Base-by-base conservation (phyloP, 2,329 filamentous ascomycete species). In the Diplodia mutila region DNA sequence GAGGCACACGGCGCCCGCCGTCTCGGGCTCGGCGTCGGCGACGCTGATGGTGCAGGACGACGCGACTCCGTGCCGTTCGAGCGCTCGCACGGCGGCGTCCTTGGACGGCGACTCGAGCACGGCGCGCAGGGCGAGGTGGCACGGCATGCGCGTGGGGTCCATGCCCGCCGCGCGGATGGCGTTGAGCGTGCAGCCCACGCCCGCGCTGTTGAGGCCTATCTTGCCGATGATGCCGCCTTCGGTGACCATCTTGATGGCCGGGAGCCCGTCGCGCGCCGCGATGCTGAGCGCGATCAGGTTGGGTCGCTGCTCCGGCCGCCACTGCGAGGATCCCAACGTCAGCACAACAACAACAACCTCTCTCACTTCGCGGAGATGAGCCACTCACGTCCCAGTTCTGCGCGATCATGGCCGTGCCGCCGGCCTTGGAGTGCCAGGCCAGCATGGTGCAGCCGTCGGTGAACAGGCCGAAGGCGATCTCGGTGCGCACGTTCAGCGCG, bases 211-310 rank as follows among this genome's bases (percentile, higher is more conserved):
- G 70, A 90, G 80, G 0, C 89, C 89, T 25, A 90, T 89, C 75
- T 91, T 91, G 16, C 87, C 88, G 39, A 90, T 83, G 25, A 89
- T 82, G 16, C 87, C 87, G 0, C 83, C 85, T 72, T 89, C 87
- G 0, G 86, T 89, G 25, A 89, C 79, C 79, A 86, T 87, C 18
- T 83, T 75, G 67, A 88, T 83, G 1, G 77, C 77, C 0, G 85
- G 85, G 32, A 82, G 82, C 7, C 69, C 72, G 0, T 73, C 69
- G 57, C 83, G 81, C 0, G 32, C 32, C 11, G 75, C 73, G 59
- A 87, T 83, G 46, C 80, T 80, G 21, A 83, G 80, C 37, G 83
- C 71, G 55, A 87, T 74, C 0, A 87, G 76, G 69, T 87, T 86
- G 12, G 76, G 70, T 23, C 80, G 81, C 67, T 89, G 85, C 16